Base-by-base conservation (phyloP, 2,329 filamentous ascomycete genomes). In the Onygenales sp. region DNA sequence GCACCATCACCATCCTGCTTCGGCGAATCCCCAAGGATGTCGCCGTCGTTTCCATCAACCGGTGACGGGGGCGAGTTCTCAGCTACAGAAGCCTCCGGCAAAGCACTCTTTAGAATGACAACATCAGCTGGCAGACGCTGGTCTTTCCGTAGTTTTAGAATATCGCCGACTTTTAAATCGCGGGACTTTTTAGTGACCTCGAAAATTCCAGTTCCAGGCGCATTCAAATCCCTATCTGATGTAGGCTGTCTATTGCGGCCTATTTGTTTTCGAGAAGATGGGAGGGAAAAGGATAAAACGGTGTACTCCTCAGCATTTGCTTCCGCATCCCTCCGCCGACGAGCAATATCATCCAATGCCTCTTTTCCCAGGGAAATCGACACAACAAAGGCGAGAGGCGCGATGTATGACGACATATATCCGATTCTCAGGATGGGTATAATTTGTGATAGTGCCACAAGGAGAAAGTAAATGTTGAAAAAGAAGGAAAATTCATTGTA, bases 401-500 rank as follows among this genome's bases (percentile, higher is more conserved):
- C 91, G 67, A 97, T 84, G 63, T 98, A 98, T 1, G 93, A 97
- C 33, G 88, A 88, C 56, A 98, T 80, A 68, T 96, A 97, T 53
- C 93, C 93, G 59, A 98, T 96, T 52, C 90, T 83, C 52, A 98
- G 74, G 21, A 87, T 81, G 3, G 90, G 91, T 63, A 98, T 91
- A 43, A 89, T 85, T 71, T 98, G 93, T 39, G 92, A 97, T 49
- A 97, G 72, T 6, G 93, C 94, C 49, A 98, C 93, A 31, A 97
- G 83, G 53, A 98, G 77, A 69, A 98, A 98, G 69, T 98, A 98
- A 77, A 97, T 88, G 78, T 98, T 98, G 78, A 98, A 95, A 74
- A 98, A 98, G 76, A 97, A 98, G 55, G 92, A 96, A 68, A 98
- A 98, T 67, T 98, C 93, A 73, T 97, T 97, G 72, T 96, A 98